Evolutionary conservation across 2,329 filamentous ascomycete species (phyloP).

Genomic region (Exutisphaerella laricina): DNA sequence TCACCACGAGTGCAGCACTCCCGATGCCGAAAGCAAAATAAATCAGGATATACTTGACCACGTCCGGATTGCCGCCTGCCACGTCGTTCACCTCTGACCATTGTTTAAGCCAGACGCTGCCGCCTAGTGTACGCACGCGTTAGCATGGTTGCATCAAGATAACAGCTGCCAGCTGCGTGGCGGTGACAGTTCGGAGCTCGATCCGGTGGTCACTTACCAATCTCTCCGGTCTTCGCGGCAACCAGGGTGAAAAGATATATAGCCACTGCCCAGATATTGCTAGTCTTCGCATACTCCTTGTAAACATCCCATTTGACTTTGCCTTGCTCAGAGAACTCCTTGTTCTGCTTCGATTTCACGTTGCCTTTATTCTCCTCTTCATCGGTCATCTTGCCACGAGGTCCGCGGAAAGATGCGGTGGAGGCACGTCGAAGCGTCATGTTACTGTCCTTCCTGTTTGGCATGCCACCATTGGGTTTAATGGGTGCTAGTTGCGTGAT

Average conservation of each 20-base stretch:
- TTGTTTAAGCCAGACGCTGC: constrained; percentile 86
- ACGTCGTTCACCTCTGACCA: constrained; percentile 79
- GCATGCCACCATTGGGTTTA: constrained; percentile 39
- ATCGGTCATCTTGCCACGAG: constrained; percentile 75
- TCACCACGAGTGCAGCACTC: constrained; percentile 73
- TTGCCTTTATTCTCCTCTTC: constrained; percentile 58
- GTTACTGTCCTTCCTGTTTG: constrained; percentile 58
- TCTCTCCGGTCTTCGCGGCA: constrained; percentile 72
- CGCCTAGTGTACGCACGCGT: constrained; percentile 46
- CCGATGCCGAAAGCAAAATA: constrained; percentile 95
- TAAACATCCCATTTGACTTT: constrained; percentile 99
- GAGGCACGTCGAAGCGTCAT: constrained; percentile 83
- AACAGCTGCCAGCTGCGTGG: constrained; percentile 3
- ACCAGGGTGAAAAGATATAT: constrained; percentile 75
- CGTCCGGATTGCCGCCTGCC: constrained; percentile 62
- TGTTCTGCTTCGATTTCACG: constrained; percentile 73
- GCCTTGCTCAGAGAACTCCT: constrained; percentile 87
- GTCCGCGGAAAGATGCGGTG: constrained; percentile 81
- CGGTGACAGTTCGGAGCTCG: constrained; percentile 3
- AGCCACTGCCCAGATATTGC: constrained; percentile 75
- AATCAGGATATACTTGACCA: constrained; percentile 87
- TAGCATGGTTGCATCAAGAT: constrained; percentile 18
- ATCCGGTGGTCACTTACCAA: constrained; percentile 52
- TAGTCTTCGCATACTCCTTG: constrained; percentile 87
- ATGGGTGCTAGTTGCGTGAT: constrained; percentile 73